Base-by-base conservation (phyloP, 257 asterid genomes). In the Solanum okadae region DNA sequence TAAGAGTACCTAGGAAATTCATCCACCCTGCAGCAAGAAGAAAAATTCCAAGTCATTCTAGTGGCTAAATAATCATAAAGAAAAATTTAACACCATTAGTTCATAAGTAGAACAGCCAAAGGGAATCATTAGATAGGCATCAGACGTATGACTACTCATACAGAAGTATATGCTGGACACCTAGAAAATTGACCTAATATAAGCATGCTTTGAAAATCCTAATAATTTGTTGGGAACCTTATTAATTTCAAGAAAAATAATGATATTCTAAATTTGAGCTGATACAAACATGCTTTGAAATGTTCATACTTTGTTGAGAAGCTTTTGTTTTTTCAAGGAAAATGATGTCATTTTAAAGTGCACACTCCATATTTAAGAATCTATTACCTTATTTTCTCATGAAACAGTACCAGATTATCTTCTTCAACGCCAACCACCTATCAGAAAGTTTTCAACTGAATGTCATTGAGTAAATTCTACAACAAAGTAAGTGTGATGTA, bases 351-450 rank as follows among this genome's bases (percentile, higher is more conserved):
- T 81, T 81, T 81, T 46, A 5, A 82, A 49, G 86, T 49, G 86
- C 71, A 23, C 86, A 29, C 44, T 82, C 31, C 8, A 49, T 49
- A 16, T 27, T 82, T 16, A 49, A 29, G 86, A 82, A 85, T 33
- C 61, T 87, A 85, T 82, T 93, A 95, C 99, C 99, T 96, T 90
- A 97, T 94, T 91, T 94, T 97, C 89, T 97, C 98, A 86, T 96
- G 89, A 86, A 93, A 96, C 87, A 97, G 90, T 85, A 97, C 93
- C 91, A 91, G 85, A 92, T 93, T 93, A 85, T 93, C 98, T 83
- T 95, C 97, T 90, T 95, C 98, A 59, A 92, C 75, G 72, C 98
- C 94, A 87, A 96, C 94, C 88, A 97, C 91, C 99, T 97, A 93
- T 84, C 81, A 85, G 90, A 88, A 82, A 91, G 20, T 78, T 37